Percentiles rank a stretch among this genome's conserved stretches.
Evolutionary conservation across 1,284 basidiomycete species (phyloP).

Genomic region (Boletellus sp.): DNA sequence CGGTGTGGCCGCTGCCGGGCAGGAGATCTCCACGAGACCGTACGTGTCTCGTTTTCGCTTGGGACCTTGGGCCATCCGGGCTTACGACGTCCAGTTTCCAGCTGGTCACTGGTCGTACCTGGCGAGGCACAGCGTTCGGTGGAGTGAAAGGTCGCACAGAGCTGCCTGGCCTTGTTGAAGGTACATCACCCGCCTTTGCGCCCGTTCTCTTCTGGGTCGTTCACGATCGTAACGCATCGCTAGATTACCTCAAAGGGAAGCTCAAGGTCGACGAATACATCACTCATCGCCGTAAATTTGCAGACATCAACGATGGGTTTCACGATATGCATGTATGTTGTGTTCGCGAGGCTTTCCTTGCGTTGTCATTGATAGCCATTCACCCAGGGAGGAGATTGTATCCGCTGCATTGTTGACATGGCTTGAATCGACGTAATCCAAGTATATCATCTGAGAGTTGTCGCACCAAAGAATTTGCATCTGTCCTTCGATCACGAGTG

Average conservation of each 20-base stretch:
- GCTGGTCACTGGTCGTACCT: conserved; percentile 86
- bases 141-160: conserved; percentile 98
- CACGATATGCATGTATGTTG: conserved; percentile 89
- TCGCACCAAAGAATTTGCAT: not conserved
- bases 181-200: conserved; percentile 33
- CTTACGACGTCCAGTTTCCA: conserved; percentile 61
- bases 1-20: conserved; percentile 93
- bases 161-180: conserved; percentile 84
- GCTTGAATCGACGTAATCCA: conserved; percentile 25
- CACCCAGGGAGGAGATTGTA: conserved; percentile 77
- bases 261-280: conserved; percentile 89
- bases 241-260: conserved; percentile 72
- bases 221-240: not conserved
- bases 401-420: conserved; percentile 89
- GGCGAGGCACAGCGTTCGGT: conserved; percentile 96
- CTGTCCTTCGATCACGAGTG: not conserved
- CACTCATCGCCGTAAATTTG: conserved; percentile 74
- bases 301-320: conserved; percentile 87
- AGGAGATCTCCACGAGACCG: conserved; percentile 96
- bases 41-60: conserved; percentile 41
- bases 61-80: not conserved
- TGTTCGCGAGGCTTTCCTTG: not conserved
- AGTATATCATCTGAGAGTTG: conserved; percentile 1
- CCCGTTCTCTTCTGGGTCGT: not conserved
- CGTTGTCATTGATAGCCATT: not conserved